Base-by-base conservation (phyloP, 2,329 filamentous ascomycete genomes). In the Verticillium longisporum region DNA sequence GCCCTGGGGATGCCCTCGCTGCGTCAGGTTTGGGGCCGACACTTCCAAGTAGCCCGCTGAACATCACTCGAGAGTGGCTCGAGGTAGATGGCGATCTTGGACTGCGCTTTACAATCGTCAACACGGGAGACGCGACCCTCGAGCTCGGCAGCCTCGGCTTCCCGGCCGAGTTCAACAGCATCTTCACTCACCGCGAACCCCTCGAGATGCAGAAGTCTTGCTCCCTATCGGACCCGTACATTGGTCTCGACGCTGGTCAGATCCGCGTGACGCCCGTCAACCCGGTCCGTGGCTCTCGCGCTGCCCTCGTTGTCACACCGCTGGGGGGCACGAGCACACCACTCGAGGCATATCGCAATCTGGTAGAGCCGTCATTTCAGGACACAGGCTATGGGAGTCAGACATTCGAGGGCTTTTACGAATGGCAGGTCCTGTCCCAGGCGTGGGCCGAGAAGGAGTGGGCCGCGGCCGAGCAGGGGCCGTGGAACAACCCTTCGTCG, bases 151-250 rank as follows among this genome's bases (percentile, higher is more conserved):
- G 80, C 56, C 73, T 87, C 1, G 84, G 84, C 0, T 80, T 87
- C 58, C 84, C 84, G 0, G 77, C 83, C 21, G 82, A 85, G 67
- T 84, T 86, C 73, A 87, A 87, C 72, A 87, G 81, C 68, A 85
- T 87, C 65, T 87, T 87, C 66, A 84, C 78, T 13, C 74, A 75
- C 55, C 77, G 82, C 9, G 69, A 72, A 1, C 77, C 82, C 0
- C 71, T 72, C 2, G 77, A 83, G 6, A 84, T 80, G 6, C 77
- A 80, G 59, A 69, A 73, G 0, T 74, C 77, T 32, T 87, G 84
- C 67, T 82, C 81, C 0, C 74, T 87, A 3, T 76, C 81, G 0
- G 84, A 87, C 61, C 84, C 84, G 0, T 86, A 53, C 60, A 79
- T 87, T n/a, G 84, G 84, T 2, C 74, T 86, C 61, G 74, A 86